These are phyloP conservation scores for Mrakia gelida DNA, from an alignment of 768 basidiomycete species.

Conservation along the genomic window DNA sequence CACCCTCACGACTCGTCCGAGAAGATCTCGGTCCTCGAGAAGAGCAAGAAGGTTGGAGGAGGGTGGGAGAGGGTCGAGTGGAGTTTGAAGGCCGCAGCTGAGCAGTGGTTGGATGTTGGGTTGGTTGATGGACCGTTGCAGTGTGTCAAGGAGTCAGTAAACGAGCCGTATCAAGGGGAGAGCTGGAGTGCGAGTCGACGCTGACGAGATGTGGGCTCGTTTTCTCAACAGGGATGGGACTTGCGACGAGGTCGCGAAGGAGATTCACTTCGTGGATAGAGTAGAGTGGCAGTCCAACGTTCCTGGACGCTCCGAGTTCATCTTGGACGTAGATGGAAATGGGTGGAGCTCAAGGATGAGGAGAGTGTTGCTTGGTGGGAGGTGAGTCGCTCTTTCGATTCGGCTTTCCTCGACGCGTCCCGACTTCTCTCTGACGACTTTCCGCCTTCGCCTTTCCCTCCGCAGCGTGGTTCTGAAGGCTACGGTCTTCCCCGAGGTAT, in stretches of 20 bases:
- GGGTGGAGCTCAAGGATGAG: constrained; percentile 30
- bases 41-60: not conserved
- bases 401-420: not conserved
- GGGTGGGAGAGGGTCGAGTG: not conserved
- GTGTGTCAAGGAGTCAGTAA: constrained; percentile 14
- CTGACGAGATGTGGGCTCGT: not conserved
- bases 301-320: not conserved
- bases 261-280: constrained; percentile 10
- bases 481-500: constrained; percentile 25
- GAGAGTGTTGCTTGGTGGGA: constrained; percentile 11
- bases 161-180: not conserved
- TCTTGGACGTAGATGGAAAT: constrained; percentile 29
- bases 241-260: constrained; percentile 19
- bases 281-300: not conserved
- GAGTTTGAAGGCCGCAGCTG: not conserved
- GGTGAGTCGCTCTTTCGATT: not conserved
- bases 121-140: constrained; percentile 27
- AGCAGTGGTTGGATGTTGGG: constrained; percentile 23
- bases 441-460: not conserved
- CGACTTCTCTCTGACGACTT: not conserved
- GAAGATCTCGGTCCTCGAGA: constrained; percentile 12
- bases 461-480: constrained; percentile 23
- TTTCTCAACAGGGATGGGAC: constrained; percentile 22
- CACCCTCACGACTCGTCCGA: not conserved
- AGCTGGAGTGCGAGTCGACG: not conserved